Evolutionary conservation across 225 moss, liverwort and hornwort species (phyloP).

Genomic region (Polytrichum formosum): DNA sequence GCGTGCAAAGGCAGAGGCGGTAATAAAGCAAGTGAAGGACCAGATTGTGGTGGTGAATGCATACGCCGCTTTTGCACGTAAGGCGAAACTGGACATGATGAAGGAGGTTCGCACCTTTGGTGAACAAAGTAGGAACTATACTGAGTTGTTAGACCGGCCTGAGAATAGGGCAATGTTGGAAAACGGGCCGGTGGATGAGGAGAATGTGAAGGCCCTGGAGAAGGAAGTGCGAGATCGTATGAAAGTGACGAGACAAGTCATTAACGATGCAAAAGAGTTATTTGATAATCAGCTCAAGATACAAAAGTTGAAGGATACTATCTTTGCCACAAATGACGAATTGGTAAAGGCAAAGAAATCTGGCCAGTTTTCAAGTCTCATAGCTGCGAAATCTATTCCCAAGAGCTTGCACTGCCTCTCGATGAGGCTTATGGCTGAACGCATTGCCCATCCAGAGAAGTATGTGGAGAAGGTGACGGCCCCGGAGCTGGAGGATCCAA

Average conservation of each 20-base stretch:
- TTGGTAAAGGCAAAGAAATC: constrained; percentile 53
- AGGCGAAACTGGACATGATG: constrained; percentile 56
- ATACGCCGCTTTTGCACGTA: constrained; percentile 45
- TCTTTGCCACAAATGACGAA: constrained; percentile 58
- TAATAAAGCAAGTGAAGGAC: constrained; percentile 52
- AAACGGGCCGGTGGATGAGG: constrained; percentile 39
- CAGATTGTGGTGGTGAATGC: constrained; percentile 57
- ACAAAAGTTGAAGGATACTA: constrained; percentile 64
- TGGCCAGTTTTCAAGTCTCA: constrained; percentile 58
- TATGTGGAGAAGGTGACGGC: constrained; percentile 20
- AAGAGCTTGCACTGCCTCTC: constrained; percentile 66
- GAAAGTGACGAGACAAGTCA: constrained; percentile 40
- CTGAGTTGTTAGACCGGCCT: constrained; percentile 44
- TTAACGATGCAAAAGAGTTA: constrained; percentile 53
- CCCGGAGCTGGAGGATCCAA: constrained; percentile 22
- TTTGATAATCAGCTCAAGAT: constrained; percentile 60
- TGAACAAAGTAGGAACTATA: constrained; percentile 52
- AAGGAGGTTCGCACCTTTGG: constrained; percentile 56
- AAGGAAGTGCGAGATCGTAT: constrained; percentile 50
- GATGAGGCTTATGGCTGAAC: constrained; percentile 64
- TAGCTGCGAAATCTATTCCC: constrained; percentile 65
- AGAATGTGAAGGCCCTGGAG: constrained; percentile 44
- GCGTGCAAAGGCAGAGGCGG: constrained; percentile 43
- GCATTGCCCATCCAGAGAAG: constrained; percentile 37
- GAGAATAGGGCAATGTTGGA: constrained; percentile 47